Base-by-base conservation (phyloP, 306 rosid species). In the Sicyos baderoa region DNA sequence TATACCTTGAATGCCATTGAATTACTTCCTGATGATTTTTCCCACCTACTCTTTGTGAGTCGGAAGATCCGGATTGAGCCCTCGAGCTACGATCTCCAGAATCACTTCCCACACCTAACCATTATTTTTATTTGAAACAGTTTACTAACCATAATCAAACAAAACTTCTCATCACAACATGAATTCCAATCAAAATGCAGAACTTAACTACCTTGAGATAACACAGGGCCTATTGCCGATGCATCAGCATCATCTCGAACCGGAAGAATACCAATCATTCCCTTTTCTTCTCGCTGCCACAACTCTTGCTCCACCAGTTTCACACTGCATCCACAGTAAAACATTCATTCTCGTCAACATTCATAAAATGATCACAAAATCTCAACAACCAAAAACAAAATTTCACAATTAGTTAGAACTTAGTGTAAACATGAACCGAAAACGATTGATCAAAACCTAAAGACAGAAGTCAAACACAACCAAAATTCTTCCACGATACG, bases 251-350 rank as follows among this genome's bases (percentile, higher is more conserved):
- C 83, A 81, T 89, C 98, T 57, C 91, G 91, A 44, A 89, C 96
- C 0, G 98, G 96, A 74, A 93, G 86, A 78, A 93, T 93, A 55
- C 98, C 98, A 73, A 93, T 93, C 77, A 93, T 70, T 22, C 98
- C 98, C 80, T 89, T 93, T 90, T 93, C 98, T 76, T 93, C 98
- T 18, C 97, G 80, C 82, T 93, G 98, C 98, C 98, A 93, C 14
- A 93, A 84, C 80, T 93, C 98, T 82, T 93, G 97, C 80, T 93
- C 98, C 85, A 93, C 98, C 86, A 93, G 78, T 75, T 89, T 93
- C 55, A 93, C 98, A 77, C 98, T 93, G 74, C 74, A 73, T 66
- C 67, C 71, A 75, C 9, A 75, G 52, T 16, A 71, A 7, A 69
- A 29, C 22, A 62, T 6, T 4, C 0, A 3, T 40, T 53, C 62